Evolutionary conservation across 768 basidiomycete species (phyloP), one percentile per base, ranked within the genome.

Genomic region (Termitomyces sp.): DNA sequence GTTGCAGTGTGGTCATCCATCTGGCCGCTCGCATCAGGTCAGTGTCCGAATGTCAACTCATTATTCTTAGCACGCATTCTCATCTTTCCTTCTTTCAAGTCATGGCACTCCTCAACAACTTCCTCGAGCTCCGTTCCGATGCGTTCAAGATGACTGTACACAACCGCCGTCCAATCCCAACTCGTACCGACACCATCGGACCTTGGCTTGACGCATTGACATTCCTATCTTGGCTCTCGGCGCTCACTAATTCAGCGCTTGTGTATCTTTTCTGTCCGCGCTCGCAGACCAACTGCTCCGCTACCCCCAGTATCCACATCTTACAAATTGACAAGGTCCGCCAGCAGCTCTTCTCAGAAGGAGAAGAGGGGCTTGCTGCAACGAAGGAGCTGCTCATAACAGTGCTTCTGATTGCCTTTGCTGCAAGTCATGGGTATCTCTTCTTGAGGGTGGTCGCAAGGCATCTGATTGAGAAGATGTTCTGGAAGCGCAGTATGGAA

Each of bases 141-240:
- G 97, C 97, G 5, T 89, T 96, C 80, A 98, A 98, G 78, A 90
- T 99, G 69, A 86, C 88, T 4, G 85, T 86, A 5, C 94, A 96
- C 67, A 80, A 84, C 53, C 81, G 93, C 18, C 83, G 93, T 26
- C 93, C 96, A 2, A 82, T 96, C 36, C 95, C 95, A 0, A 72
- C 78, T n/a, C 86, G 96, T 22, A 88, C 90, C 3, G 94, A 95
- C 64, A 88, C 89, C 12, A 93, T 98, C 59, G 96, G 96, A 0
- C 91, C 94, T 0, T 99, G 96, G 96, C 83, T 98, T 43, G 88
- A 95, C 52, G 84, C 87, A 13, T 78, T 99, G 59, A 84, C 88
- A 6, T 88, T 93, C 77, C 80, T 99, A 69, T 83, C 93, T 13
- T 98, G 95, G 94, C 76, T 96, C 51, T 87, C 87, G 4, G 88